phyloP scores from a whole-genome alignment of 2,329 filamentous ascomycete species.

The Didymellaceae sp. region DNA sequence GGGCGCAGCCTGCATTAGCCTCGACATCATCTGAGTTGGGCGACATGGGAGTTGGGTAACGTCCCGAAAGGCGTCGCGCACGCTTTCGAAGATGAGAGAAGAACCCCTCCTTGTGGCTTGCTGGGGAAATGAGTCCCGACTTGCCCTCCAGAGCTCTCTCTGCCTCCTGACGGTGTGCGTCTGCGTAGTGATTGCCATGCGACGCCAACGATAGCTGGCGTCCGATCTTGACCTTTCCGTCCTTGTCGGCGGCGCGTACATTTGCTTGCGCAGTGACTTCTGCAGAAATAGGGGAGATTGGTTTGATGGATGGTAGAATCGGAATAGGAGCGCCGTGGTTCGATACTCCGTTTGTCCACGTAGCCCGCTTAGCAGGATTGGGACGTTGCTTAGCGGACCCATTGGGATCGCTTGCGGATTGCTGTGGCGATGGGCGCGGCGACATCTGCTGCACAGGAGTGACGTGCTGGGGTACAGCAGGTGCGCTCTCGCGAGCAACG shows the following conservation, averaged over 20 bases:
- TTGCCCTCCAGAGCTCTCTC: slow-evolving; percentile 88
- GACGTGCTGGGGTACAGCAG: slow-evolving; percentile 60
- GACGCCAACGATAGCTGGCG: slow-evolving; percentile 92
- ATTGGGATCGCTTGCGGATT: slow-evolving; percentile 53
- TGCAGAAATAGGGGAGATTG: slow-evolving; percentile 95
- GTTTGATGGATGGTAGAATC: slow-evolving; percentile 91
- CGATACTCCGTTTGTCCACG: slow-evolving; percentile 83
- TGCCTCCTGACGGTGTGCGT: slow-evolving; percentile 87
- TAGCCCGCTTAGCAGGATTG: slow-evolving; percentile 78
- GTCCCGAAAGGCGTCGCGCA: slow-evolving; percentile 87
- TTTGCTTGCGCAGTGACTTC: slow-evolving; percentile 88
- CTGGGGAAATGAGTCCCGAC: slow-evolving; percentile 75
- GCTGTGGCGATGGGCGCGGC: slow-evolving; percentile 52
- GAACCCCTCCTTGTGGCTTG: slow-evolving; percentile 90
- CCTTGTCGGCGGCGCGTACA: slow-evolving; percentile 62
- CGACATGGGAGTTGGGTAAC: slow-evolving; percentile 81
- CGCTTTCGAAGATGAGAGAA: slow-evolving; percentile 97
- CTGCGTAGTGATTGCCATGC: slow-evolving; percentile 89
- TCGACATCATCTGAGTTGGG: slow-evolving; percentile 86
- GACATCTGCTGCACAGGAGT: slow-evolving; percentile 50
- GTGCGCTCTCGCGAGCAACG: slow-evolving; percentile 75
- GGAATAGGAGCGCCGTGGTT: slow-evolving; percentile 88
- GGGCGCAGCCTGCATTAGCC: slow-evolving; percentile 88
- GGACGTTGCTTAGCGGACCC: slow-evolving; percentile 60
- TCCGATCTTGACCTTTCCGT: slow-evolving; percentile 84